These are phyloP conservation scores for Nematocida ausubeli DNA, from an alignment of 371 early-diverging fungal species.

Conservation along the genomic window DNA sequence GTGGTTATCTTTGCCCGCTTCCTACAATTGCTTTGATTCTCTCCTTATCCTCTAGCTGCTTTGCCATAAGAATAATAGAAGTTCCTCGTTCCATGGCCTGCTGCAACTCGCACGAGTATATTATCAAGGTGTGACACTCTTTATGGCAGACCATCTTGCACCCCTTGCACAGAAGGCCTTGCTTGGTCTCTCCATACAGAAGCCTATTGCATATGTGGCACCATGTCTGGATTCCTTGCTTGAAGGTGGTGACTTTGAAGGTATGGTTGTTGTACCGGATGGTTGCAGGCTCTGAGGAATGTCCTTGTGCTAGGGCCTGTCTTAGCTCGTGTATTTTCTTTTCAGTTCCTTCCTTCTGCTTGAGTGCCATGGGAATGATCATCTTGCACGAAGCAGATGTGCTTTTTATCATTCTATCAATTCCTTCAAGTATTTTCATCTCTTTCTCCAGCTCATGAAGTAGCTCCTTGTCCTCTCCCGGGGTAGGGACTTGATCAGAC, in stretches of 20 bases:
- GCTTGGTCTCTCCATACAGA: conserved; percentile 20
- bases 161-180: conserved; percentile 64
- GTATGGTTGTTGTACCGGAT: conserved; percentile 47
- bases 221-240: conserved; percentile 21
- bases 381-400: conserved; percentile 36
- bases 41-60: conserved; percentile 66
- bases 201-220: conserved; percentile 46
- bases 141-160: conserved; percentile 65
- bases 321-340: conserved; percentile 62
- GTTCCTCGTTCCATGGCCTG: conserved; percentile 64
- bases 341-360: conserved; percentile 62
- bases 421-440: conserved; percentile 61
- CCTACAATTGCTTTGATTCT: conserved; percentile 41
- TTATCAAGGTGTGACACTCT: conserved; percentile 63
- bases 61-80: conserved; percentile 57
- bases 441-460: conserved; percentile 64
- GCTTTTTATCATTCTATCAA: conserved; percentile 58
- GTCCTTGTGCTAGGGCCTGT: conserved; percentile 56
- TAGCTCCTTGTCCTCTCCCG: conserved; percentile 43
- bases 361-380: conserved; percentile 48
- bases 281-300: neutral
- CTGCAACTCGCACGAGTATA: conserved; percentile 64
- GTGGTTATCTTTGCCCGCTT: conserved; percentile 1
- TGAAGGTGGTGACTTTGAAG: conserved; percentile 39
- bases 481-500: conserved; percentile 16